Base-by-base conservation (phyloP, 345 rosid genomes). In the Combretum micranthum region DNA sequence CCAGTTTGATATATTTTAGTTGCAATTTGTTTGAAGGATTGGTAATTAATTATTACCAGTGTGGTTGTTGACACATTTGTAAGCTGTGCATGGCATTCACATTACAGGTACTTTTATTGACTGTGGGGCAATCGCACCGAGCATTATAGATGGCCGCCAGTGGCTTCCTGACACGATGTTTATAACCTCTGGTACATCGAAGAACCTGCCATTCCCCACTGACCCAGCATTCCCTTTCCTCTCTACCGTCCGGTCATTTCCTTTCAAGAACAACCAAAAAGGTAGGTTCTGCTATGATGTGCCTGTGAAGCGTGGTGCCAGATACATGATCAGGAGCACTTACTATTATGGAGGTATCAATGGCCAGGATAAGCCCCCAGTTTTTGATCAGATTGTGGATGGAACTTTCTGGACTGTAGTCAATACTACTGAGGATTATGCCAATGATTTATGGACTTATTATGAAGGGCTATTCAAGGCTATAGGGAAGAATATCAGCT, bases 331-430 rank as follows among this genome's bases (percentile, higher is more conserved):
- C 67, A 64, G 94, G 64, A 75, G 89, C 2, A 81, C 89, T 11
- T 93, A 86, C 71, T 86, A 66, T 75, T 92, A 92, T 67, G 96
- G 98, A 8, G 90, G 84, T 59, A 72, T 86, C 64, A 88, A 84
- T 79, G 87, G 87, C 12, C 55, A 51, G 12, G 67, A 16, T 47
- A 62, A 60, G 15, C 96, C 95, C 45, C 96, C 98, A 32, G 90
- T 88, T 4, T 92, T 92, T 44, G 95, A 92, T 66, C 95, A 92
- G 80, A 84, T 86, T 22, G 81, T 92, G 52, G 98, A 92, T 64
- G 98, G 98, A 2, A 86, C 95, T 3, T 37, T 78, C 0, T 88
- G 98, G 96, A 63, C 87, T 37, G 57, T 74, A 64, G 96, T 83
- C 53, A 83, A 88, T 55, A 92, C 98, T 42, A 86, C 94, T 1